Evolutionary conservation across 1,284 basidiomycete genomes (phyloP).

Genomic region (Anthracocystis setariae): DNA sequence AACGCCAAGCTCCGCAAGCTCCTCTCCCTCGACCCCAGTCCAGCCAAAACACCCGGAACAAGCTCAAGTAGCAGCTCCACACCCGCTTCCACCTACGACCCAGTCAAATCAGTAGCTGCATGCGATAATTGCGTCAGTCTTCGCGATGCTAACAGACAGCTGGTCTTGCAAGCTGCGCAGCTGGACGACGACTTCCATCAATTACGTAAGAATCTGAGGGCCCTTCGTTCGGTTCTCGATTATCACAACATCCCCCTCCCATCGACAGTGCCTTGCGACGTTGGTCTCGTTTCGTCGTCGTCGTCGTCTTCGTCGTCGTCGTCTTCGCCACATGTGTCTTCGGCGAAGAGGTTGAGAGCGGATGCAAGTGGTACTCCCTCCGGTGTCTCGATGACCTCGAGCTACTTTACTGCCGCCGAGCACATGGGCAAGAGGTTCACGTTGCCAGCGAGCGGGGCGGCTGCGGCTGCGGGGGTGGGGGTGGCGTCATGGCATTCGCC

Average conservation of each 20-base stretch:
- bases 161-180: slow-evolving; percentile 22
- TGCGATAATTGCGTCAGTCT: slow-evolving; percentile 20
- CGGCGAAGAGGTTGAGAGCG: not conserved
- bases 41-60: not conserved
- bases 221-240: slow-evolving; percentile 21
- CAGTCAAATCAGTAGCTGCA: not conserved
- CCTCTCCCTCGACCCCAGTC: slow-evolving; percentile 7
- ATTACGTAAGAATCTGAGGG: slow-evolving; percentile 17
- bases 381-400: slow-evolving; percentile 18
- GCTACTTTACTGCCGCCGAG: slow-evolving; percentile 8
- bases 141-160: slow-evolving; percentile 22
- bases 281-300: not conserved
- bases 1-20: slow-evolving; percentile 29
- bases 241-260: slow-evolving; percentile 24
- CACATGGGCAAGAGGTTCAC: not conserved
- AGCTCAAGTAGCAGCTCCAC: slow-evolving; percentile 1
- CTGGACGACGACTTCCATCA: slow-evolving; percentile 17
- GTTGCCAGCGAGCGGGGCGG: not conserved
- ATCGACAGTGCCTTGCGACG: not conserved
- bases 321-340: not conserved
- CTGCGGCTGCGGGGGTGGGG: not conserved
- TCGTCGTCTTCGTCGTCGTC: no score
- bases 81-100: not conserved
- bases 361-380: not conserved
- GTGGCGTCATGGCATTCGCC: slow-evolving; percentile 20